Evolutionary conservation across 164 flowering plant species (phyloP), one percentile per base, ranked within the genome.

Genomic region (Taxillus chinensis): DNA sequence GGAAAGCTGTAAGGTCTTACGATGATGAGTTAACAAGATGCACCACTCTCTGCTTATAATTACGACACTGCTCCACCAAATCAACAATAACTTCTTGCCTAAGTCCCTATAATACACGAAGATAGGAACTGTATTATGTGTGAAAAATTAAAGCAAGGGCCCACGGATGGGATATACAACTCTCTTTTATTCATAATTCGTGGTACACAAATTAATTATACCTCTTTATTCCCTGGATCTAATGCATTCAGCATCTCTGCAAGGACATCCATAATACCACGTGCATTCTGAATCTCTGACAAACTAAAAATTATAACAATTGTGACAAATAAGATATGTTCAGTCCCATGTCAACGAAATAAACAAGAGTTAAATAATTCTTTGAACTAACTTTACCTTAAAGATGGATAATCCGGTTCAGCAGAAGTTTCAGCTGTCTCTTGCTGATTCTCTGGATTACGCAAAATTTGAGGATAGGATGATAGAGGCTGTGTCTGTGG

Each of bases 261-360:
- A 70, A 95, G 92, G 63, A 95, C 99, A 80, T 95, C 99, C 97
- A 95, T 82, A 49, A 90, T 89, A 59, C 95, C 96, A 39, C 92
- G 92, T 37, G 95, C 99, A 80, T 89, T 91, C 73, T 95, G 99
- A 74, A 95, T 86, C 75, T 95, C 99, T 45, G 92, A 65, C 86
- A 87, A 68, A 73, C 97, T 95, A 73, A 43, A 1, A 57, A 69
- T 66, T 40, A 37, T 62, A 40, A 64, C 13, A 51, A 4, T 45
- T 27, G 46, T 5, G n/a, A 45, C 13, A 16, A 38, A 10, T 3
- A 2, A 54, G 9, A 3, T 9, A n/a, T 52, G 8, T 8, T 17
- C 3, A 54, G 9, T 12, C 39, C 17, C 3, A 54, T n/a, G 15
- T 3, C 7, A 5, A n/a, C 17, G 10, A 17, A 54, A 17, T 17